Conservation (phyloP, 148 eudicot genomes). For the Dysphania ambrosioides region DNA sequence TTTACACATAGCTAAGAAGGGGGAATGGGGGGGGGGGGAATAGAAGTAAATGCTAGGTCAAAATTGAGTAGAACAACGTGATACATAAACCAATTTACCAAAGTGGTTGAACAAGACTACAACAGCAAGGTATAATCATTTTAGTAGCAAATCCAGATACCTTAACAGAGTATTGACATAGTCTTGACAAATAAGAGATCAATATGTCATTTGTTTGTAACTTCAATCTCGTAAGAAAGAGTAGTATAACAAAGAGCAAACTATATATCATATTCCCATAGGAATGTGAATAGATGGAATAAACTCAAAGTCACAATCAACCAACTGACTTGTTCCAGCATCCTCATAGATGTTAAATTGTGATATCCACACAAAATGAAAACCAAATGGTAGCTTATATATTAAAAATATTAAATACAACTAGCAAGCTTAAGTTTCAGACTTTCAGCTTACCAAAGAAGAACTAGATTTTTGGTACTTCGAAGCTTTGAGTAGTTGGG, state of each 20-base stretch:
- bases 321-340: not conserved
- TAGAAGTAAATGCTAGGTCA: not conserved
- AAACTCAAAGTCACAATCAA: not conserved
- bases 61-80: not conserved
- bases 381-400: not conserved
- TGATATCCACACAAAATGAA: not conserved
- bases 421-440: constrained; percentile 6
- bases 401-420: not conserved
- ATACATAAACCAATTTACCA: not conserved
- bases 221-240: too few relatives aligned
- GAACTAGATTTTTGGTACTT: constrained; percentile 86
- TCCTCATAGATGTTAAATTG: not conserved
- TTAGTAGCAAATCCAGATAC: not conserved
- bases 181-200: not conserved
- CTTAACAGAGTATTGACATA: not conserved
- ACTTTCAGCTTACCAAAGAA: constrained; percentile 55
- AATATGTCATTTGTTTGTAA: not conserved
- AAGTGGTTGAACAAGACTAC: not conserved
- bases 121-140: not conserved
- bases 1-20: not conserved
- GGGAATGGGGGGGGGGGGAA: too few relatives aligned
- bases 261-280: not conserved
- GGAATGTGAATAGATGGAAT: not conserved
- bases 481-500: constrained; percentile 75
- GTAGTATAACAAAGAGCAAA: too few relatives aligned